Evolutionary conservation across 75 land plant species (phyloP), one percentile per base, ranked within the genome.

Genomic region (Picea sitchensis): DNA sequence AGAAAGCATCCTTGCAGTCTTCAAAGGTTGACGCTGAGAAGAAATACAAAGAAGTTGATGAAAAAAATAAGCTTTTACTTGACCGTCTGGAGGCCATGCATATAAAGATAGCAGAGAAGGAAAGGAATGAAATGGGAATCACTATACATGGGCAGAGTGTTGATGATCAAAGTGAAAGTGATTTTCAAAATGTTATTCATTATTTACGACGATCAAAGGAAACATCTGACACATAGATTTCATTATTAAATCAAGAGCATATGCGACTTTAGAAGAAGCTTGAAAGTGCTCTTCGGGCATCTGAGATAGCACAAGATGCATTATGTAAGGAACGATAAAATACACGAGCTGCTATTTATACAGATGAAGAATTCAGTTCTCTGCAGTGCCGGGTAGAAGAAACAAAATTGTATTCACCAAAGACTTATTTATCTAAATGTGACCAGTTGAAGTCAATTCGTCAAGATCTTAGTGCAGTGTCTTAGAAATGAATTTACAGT

Each of bases 371-470:
- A 73, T 92, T 94, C 60, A 91, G 88, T 31, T 81, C 93, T 62
- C 83, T 96, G 21, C 92, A 94, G 80, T 87, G 87, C 60, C 99
- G 94, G 95, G 95, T 92, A 32, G 87, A 84, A 62, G 95, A 94
- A 72, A 82, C 91, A 65, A 92, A 87, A 76, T 82, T 96, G 76
- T 88, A 26, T 26, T 26, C 26, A 26, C 26, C 26, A 26, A 26
- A 26, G 26, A 26, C 26, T 26, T 26, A 26, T 26, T 26, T 26
- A 26, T 26, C 26, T 26, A 26, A 26, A 26, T 26, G 26, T 26
- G 26, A 26, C 26, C 26, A 26, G 26, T 26, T 26, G 26, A 26
- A 26, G 26, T 26, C 26, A 26, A 26, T 26, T 26, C 26, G 26
- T 26, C 26, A 26, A 26, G 26, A 26, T 26, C 26, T 26, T 26